These are phyloP conservation scores for Peterozyma toletana DNA, from an alignment of 805 yeast genomes.

Conservation along the genomic window DNA sequence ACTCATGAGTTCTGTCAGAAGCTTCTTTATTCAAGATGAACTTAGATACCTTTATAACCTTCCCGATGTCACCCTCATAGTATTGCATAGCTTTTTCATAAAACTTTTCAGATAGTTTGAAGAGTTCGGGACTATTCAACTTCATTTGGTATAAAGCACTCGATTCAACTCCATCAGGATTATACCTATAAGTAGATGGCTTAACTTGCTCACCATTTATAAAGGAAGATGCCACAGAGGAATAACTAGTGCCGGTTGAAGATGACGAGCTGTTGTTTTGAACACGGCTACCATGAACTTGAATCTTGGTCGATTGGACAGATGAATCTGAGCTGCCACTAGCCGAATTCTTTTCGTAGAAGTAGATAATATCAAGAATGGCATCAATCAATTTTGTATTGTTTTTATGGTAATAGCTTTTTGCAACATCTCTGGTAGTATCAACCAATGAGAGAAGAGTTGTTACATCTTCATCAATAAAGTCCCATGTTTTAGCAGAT, in stretches of 20 bases:
- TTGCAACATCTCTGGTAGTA: slow-evolving; percentile 12
- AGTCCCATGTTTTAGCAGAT: not conserved
- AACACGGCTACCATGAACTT: not conserved
- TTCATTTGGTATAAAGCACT: slow-evolving; percentile 26
- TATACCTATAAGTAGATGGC: slow-evolving; percentile 10
- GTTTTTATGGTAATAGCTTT: slow-evolving; percentile 20
- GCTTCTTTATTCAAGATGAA: slow-evolving; percentile 24
- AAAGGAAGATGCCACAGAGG: not conserved
- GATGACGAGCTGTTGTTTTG: slow-evolving; percentile 1
- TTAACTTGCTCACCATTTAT: not conserved
- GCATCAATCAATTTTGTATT: slow-evolving; percentile 22
- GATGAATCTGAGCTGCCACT: not conserved
- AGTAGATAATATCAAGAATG: slow-evolving; percentile 26
- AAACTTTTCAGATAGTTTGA: slow-evolving; percentile 29
- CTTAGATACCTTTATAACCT: slow-evolving; percentile 28
- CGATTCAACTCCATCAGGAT: slow-evolving; percentile 19
- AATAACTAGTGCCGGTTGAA: not conserved
- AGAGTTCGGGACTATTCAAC: slow-evolving; percentile 25
- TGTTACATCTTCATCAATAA: not conserved
- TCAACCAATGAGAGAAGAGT: slow-evolving; percentile 10
- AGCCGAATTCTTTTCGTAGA: not conserved
- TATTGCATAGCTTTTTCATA: slow-evolving; percentile 29
- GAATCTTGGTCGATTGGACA: not conserved
- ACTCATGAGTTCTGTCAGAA: slow-evolving; percentile 19
- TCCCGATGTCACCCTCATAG: slow-evolving; percentile 35